These are phyloP conservation scores for Tardiomyces blankii DNA, from an alignment of 1,139 yeast species.

Conservation along the genomic window DNA sequence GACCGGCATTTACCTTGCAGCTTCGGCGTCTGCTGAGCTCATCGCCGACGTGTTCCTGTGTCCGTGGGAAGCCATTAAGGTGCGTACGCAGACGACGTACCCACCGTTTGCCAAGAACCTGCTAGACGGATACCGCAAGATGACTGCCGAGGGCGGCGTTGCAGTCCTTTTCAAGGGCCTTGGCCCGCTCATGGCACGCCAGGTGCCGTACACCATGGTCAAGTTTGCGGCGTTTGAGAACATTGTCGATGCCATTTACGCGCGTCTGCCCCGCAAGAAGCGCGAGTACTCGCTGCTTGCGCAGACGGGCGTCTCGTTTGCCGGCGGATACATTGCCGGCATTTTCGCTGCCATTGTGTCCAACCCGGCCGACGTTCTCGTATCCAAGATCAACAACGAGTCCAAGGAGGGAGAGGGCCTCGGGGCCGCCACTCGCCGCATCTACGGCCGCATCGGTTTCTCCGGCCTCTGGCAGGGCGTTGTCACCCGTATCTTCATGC, in stretches of 20 bases:
- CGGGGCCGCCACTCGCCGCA: slow-evolving; percentile 57
- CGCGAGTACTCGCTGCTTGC: slow-evolving; percentile 44
- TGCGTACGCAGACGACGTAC: slow-evolving; percentile 80
- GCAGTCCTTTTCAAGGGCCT: slow-evolving; percentile 73
- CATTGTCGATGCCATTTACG: slow-evolving; percentile 65
- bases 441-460: slow-evolving; percentile 76
- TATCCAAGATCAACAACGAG: slow-evolving; percentile 77
- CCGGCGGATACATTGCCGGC: slow-evolving; percentile 95
- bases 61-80: slow-evolving; percentile 91
- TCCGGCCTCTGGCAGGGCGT: slow-evolving; percentile 90
- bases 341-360: slow-evolving; percentile 88
- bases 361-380: slow-evolving; percentile 97
- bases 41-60: slow-evolving; percentile 81
- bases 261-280: slow-evolving; percentile 40
- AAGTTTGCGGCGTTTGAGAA: slow-evolving; percentile 90
- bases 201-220: slow-evolving; percentile 93
- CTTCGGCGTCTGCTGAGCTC: slow-evolving; percentile 89
- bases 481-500: slow-evolving; percentile 88
- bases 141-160: slow-evolving; percentile 55
- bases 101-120: slow-evolving; percentile 67
- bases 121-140: slow-evolving; percentile 55
- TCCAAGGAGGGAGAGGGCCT: slow-evolving; percentile 54
- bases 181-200: slow-evolving; percentile 88
- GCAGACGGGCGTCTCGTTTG: slow-evolving; percentile 89
- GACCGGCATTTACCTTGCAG: slow-evolving; percentile 66